These are phyloP conservation scores for Corymbia calophylla DNA, from an alignment of 441 rosid genomes.

Conservation along the genomic window DNA sequence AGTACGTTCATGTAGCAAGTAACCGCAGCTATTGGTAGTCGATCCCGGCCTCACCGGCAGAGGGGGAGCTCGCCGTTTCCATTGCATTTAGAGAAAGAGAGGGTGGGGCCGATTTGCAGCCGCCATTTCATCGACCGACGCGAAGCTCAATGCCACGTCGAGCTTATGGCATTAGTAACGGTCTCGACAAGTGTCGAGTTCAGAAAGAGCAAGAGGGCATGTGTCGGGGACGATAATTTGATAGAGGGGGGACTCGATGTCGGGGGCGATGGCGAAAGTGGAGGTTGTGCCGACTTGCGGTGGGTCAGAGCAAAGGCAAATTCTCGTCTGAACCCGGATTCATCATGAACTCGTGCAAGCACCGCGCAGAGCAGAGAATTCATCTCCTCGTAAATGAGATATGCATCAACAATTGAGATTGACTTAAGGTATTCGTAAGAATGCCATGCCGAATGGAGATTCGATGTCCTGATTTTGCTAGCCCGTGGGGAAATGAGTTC, in stretches of 20 bases:
- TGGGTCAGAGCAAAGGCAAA: background rate
- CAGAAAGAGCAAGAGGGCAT: background rate
- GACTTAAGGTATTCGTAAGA: background rate
- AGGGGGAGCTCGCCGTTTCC: background rate
- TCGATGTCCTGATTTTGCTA: background rate
- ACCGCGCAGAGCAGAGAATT: background rate
- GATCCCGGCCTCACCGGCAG: background rate
- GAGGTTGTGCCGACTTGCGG: background rate
- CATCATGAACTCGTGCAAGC: fast-evolving
- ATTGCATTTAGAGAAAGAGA: background rate
- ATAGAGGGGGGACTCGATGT: background rate
- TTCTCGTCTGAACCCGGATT: background rate
- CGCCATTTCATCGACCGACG: background rate
- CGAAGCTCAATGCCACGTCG: background rate
- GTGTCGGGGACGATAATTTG: background rate
- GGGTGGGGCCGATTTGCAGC: background rate
- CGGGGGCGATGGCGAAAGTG: background rate
- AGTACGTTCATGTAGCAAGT: background rate
- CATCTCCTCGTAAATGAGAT: background rate
- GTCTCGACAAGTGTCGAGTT: background rate
- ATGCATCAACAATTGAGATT: background rate
- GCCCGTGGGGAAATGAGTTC: background rate
- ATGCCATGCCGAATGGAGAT: background rate
- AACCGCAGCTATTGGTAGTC: background rate
- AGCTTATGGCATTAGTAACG: background rate